These are phyloP conservation scores for Boletus reticuloceps DNA, from an alignment of 768 basidiomycete species.

Conservation along the genomic window DNA sequence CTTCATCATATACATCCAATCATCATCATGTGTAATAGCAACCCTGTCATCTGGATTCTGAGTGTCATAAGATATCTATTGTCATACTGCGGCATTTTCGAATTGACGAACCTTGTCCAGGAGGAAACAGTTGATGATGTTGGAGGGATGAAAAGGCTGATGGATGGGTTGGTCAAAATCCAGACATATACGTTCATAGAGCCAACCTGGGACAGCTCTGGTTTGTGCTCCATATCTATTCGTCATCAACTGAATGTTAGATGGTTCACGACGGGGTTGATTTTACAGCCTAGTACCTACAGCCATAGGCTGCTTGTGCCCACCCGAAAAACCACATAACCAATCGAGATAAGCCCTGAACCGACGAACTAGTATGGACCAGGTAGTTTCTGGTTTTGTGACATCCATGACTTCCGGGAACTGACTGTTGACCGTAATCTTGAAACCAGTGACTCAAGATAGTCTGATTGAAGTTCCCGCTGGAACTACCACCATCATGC, in stretches of 20 bases:
- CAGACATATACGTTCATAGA: neutral
- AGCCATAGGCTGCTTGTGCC: neutral
- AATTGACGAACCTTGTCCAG: neutral
- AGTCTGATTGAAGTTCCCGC: neutral
- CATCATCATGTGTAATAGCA: too few species aligned
- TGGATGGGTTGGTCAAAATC: neutral
- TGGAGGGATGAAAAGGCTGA: slow-evolving; percentile 2
- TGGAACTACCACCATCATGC: neutral
- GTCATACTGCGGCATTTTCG: neutral
- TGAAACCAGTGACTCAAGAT: neutral
- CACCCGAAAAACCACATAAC: neutral
- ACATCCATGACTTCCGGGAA: neutral
- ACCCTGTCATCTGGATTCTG: neutral
- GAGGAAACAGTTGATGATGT: neutral
- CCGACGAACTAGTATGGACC: neutral
- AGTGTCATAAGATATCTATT: neutral
- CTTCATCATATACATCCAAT: too few species aligned
- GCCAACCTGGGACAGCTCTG: neutral
- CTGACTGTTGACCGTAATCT: neutral
- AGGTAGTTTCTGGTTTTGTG: neutral
- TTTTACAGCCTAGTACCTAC: neutral
- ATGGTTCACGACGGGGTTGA: neutral
- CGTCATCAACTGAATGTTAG: neutral
- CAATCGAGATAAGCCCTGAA: neutral
- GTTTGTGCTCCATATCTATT: neutral